phyloP scores from a whole-genome alignment of 768 basidiomycete genomes.

The Trametes sanguinea region DNA sequence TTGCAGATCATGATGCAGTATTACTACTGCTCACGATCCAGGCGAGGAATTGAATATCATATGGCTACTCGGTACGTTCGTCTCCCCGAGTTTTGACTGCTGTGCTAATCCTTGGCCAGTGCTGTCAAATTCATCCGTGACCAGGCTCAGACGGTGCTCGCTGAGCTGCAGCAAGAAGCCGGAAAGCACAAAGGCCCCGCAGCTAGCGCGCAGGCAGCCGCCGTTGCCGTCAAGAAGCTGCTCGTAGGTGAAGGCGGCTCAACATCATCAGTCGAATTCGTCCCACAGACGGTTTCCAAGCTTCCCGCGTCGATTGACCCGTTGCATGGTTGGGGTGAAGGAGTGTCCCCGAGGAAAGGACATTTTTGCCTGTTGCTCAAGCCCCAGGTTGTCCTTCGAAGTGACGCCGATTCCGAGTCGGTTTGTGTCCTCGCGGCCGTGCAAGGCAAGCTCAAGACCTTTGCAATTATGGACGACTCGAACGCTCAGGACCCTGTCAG shows the following conservation, averaged over 20 bases:
- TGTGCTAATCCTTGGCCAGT: slow-evolving; percentile 25
- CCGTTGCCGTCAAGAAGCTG: slow-evolving; percentile 65
- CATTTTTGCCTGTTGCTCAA: slow-evolving; percentile 87
- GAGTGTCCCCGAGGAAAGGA: slow-evolving; percentile 65
- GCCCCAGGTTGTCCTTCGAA: slow-evolving; percentile 83
- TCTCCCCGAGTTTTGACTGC: not conserved
- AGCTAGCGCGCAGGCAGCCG: slow-evolving; percentile 64
- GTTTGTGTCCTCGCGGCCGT: slow-evolving; percentile 77
- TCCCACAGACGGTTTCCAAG: slow-evolving; percentile 34
- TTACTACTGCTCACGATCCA: slow-evolving; percentile 77
- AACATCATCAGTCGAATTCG: slow-evolving; percentile 45
- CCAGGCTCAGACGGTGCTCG: slow-evolving; percentile 59
- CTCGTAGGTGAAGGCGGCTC: slow-evolving; percentile 49
- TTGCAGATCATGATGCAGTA: slow-evolving; percentile 82
- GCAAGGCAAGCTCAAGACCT: slow-evolving; percentile 77
- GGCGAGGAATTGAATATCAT: slow-evolving; percentile 83
- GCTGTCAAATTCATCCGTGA: slow-evolving; percentile 88
- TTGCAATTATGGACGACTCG: slow-evolving; percentile 76
- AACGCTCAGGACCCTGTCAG: slow-evolving; percentile 83
- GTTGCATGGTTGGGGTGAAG: slow-evolving; percentile 71
- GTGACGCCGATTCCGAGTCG: slow-evolving; percentile 54
- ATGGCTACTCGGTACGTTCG: slow-evolving; percentile 74
- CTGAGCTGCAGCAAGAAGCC: slow-evolving; percentile 27
- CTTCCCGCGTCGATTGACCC: slow-evolving; percentile 51
- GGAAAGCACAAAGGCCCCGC: slow-evolving; percentile 35